Percentiles rank a stretch among this genome's conserved stretches.
phyloP scores from a whole-genome alignment of 148 eudicot genomes.

The Fallopia convolvulus region DNA sequence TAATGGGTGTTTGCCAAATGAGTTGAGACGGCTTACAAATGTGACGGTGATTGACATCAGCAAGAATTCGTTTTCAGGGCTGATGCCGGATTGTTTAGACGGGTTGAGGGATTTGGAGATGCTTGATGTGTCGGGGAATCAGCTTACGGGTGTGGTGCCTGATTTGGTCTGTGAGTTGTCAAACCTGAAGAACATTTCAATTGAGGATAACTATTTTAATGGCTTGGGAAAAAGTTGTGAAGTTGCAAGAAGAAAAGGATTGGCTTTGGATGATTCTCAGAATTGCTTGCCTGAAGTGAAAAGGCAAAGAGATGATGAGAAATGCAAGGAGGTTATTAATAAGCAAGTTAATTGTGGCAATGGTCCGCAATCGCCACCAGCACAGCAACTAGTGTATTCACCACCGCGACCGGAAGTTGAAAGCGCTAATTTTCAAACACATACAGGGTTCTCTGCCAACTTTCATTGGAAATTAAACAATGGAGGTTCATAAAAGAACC shows the following conservation, averaged over 20 bases:
- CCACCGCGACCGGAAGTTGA: slow-evolving; percentile 1
- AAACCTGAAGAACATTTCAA: slow-evolving; percentile 54
- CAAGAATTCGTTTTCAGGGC: slow-evolving; percentile 37
- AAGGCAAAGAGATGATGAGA: background rate
- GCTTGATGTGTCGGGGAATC: slow-evolving; percentile 51
- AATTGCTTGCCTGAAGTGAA: slow-evolving; percentile 12
- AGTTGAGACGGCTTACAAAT: slow-evolving; percentile 30
- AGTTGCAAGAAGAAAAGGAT: background rate
- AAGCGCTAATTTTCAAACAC: background rate
- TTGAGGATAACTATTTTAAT: slow-evolving; percentile 18
- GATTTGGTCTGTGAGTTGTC: slow-evolving; percentile 55
- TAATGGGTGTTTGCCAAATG: slow-evolving; percentile 44
- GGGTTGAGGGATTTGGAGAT: slow-evolving; percentile 53
- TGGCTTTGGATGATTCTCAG: background rate
- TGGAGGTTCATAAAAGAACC: too few relatives aligned
- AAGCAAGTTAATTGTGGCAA: background rate
- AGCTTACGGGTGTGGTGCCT: slow-evolving; percentile 50
- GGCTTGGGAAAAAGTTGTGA: background rate
- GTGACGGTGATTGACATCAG: slow-evolving; percentile 60
- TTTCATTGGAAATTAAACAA: background rate
- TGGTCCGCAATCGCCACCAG: slow-evolving; percentile 1
- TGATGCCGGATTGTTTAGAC: slow-evolving; percentile 42
- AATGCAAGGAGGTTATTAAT: background rate
- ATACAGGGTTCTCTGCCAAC: background rate
- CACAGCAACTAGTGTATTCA: background rate